Base-by-base conservation (phyloP, 441 rosid genomes). In the Gossypium armourianum region DNA sequence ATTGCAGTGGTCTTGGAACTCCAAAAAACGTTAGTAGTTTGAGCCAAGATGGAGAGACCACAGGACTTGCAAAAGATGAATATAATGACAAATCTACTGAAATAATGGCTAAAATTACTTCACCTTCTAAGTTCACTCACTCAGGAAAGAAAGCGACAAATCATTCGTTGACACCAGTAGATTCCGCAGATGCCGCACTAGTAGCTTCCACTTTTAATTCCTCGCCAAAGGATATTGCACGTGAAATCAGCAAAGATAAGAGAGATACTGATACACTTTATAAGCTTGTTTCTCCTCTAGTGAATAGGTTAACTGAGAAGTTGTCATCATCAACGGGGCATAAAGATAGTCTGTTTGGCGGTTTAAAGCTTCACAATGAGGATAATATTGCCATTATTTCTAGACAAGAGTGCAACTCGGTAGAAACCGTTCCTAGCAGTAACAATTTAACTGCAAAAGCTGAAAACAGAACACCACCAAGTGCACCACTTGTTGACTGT, bases 311-410 rank as follows among this genome's bases (percentile, higher is more conserved):
- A 72, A 78, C 79, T 79, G 76, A 66, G 29, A 80, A 52, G 20
- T 60, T 68, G 68, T 68, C 76, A 62, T 79, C 84, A 57, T 45
- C 68, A 68, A 45, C 65, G 64, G 61, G 78, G 72, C 12, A 63
- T 69, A 76, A 66, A 15, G 64, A 43, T 56, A 76, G 29, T 55
- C 54, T 65, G 63, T 69, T 53, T 70, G 83, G 45, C 62, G 64
- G 65, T 79, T 75, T 74, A 69, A 74, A 76, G 70, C 84, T 69
- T 72, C 75, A 64, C 47, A 78, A 75, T 78, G 80, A 62, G 72
- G 56, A 49, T 71, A 64, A 70, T 29, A 54, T 70, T 56, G 69
- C 59, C 62, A 43, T 55, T 76, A 23, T 70, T 69, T 79, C 81
- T 32, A 74, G 72, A 50, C 73, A 74, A 76, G 80, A 73, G 19